These are phyloP conservation scores for Eutrema japonicum DNA, from an alignment of 345 rosid genomes.

Conservation along the genomic window DNA sequence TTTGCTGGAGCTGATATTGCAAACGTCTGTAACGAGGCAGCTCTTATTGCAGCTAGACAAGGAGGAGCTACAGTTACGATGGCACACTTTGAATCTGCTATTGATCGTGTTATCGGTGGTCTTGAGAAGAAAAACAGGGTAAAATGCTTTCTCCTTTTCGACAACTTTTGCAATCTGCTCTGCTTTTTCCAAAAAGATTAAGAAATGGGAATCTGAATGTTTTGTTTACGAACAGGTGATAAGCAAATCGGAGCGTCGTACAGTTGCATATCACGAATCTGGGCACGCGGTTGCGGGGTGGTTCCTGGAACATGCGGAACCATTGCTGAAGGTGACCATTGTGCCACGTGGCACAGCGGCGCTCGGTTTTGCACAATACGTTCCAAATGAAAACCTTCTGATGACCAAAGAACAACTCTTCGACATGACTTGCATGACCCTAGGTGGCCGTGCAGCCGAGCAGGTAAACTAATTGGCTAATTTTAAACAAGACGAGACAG, in stretches of 20 bases:
- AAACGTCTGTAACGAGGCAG: constrained; percentile 95
- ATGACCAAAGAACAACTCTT: constrained; percentile 97
- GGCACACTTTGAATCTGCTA: constrained; percentile 93
- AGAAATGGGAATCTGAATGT: constrained; percentile 15
- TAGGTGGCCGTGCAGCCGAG: constrained; percentile 98
- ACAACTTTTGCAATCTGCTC: neutral
- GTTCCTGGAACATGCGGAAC: constrained; percentile 97
- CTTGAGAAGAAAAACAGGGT: constrained; percentile 97
- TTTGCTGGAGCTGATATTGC: constrained; percentile 99
- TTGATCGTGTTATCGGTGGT: constrained; percentile 97
- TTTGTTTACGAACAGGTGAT: constrained; percentile 58
- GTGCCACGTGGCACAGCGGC: constrained; percentile 99
- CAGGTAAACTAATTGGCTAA: constrained; percentile 55
- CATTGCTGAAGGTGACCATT: constrained; percentile 92
- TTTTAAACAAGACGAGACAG: neutral
- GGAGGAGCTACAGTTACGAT: constrained; percentile 59
- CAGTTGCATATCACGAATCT: constrained; percentile 96
- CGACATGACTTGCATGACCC: constrained; percentile 96
- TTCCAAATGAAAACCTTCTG: constrained; percentile 92
- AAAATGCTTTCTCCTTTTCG: constrained; percentile 4
- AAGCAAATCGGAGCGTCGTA: constrained; percentile 86
- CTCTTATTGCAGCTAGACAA: constrained; percentile 83
- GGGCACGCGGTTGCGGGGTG: constrained; percentile 97
- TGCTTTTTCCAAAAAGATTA: neutral
- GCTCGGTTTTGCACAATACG: constrained; percentile 95